These are phyloP conservation scores for Saccharomycopsis lassenensis DNA, from an alignment of 805 yeast species.

Conservation along the genomic window DNA sequence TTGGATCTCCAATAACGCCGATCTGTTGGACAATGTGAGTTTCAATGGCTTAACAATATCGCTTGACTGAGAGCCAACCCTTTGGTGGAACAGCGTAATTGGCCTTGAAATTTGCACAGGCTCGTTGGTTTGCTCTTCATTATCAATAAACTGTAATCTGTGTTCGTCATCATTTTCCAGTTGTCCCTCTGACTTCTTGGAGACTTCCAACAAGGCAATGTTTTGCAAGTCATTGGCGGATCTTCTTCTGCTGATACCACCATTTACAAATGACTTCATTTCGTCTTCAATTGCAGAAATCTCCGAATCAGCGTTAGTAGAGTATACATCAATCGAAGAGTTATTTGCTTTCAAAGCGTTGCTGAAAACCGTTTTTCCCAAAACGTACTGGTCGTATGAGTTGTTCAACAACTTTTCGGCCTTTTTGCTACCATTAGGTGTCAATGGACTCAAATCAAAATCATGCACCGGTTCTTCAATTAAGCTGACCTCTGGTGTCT, in stretches of 20 bases:
- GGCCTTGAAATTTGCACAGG: too few species aligned
- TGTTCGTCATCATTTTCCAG: background rate
- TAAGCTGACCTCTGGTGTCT: background rate
- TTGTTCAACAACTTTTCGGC: slow-evolving; percentile 1
- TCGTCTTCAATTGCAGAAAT: background rate
- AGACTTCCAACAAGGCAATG: slow-evolving; percentile 14
- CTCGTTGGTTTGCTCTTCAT: too few species aligned
- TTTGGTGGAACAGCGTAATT: too few species aligned
- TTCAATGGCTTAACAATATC: too few species aligned
- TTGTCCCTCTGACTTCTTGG: background rate
- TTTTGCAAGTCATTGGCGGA: slow-evolving; percentile 12
- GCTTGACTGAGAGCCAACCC: too few species aligned
- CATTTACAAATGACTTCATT: background rate
- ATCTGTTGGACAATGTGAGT: too few species aligned
- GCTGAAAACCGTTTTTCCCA: slow-evolving; percentile 5
- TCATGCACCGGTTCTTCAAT: slow-evolving; percentile 4
- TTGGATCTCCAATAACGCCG: too few species aligned
- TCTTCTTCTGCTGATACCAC: slow-evolving; percentile 11
- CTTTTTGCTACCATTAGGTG: background rate
- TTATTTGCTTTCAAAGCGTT: background rate
- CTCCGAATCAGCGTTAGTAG: slow-evolving; percentile 3
- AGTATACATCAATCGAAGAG: background rate
- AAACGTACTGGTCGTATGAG: slow-evolving; percentile 3
- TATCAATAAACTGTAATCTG: too few species aligned
- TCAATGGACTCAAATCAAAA: slow-evolving; percentile 5